phyloP scores from a whole-genome alignment of 176 grass and related monocot genomes.

The Chrysopogon serrulatus region DNA sequence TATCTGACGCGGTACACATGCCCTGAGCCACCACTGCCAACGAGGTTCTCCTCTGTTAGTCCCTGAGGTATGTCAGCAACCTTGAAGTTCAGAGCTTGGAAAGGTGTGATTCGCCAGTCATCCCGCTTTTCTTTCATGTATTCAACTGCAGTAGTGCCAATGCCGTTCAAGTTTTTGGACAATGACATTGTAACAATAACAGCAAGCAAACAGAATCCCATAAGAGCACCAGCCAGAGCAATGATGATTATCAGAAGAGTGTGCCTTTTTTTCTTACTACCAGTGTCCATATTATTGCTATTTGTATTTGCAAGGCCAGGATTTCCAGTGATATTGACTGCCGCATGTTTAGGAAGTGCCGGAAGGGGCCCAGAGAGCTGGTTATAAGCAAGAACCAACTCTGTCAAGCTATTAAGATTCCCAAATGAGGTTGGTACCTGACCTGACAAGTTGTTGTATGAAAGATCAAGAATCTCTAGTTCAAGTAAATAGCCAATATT shows the following conservation, averaged over 20 bases:
- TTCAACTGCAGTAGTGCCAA: conserved; percentile 43
- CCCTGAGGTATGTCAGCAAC: neutral
- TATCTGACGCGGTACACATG: neutral
- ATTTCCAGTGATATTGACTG: too few relatives aligned
- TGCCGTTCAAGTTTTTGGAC: conserved; percentile 23
- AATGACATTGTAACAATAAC: too few relatives aligned
- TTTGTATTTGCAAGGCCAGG: too few relatives aligned
- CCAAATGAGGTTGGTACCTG: too few relatives aligned
- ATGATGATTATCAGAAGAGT: too few relatives aligned
- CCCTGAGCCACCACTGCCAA: neutral
- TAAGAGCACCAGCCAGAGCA: too few relatives aligned
- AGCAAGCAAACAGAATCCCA: too few relatives aligned
- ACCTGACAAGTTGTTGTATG: too few relatives aligned
- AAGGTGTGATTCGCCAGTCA: neutral
- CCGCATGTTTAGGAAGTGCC: neutral
- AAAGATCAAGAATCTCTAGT: conserved; percentile 27
- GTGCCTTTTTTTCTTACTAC: too few relatives aligned
- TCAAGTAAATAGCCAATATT: neutral
- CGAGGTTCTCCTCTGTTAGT: neutral
- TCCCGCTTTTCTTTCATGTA: neutral
- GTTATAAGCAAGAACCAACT: conserved; percentile 43
- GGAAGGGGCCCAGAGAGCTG: conserved; percentile 38
- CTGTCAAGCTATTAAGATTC: conserved; percentile 20
- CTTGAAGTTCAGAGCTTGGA: neutral
- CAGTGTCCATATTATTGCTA: too few relatives aligned